phyloP scores from a whole-genome alignment of 805 yeast genomes.

The Spathaspora hagerdaliae region DNA sequence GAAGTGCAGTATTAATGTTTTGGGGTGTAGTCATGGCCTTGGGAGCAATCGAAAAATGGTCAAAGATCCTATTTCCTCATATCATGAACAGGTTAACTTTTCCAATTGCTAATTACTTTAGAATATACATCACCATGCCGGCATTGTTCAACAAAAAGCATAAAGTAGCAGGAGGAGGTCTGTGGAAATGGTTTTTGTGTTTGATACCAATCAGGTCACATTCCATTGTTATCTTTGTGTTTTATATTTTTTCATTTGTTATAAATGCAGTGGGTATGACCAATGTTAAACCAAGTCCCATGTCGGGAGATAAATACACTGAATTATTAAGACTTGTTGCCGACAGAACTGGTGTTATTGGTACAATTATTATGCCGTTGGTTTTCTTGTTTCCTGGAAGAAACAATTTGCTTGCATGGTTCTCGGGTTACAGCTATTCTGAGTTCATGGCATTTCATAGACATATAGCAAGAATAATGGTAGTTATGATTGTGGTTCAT shows the following conservation, averaged over 20 bases:
- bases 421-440: constrained; percentile 34
- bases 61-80: constrained; percentile 24
- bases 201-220: constrained; percentile 39
- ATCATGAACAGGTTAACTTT: constrained; percentile 18
- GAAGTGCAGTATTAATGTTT: constrained; percentile 24
- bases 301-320: constrained; percentile 31
- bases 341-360: constrained; percentile 31
- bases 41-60: constrained; percentile 30
- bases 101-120: constrained; percentile 26
- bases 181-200: constrained; percentile 17
- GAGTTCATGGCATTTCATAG: constrained; percentile 25
- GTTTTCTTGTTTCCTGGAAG: constrained; percentile 32
- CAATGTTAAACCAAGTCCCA: too few relatives aligned
- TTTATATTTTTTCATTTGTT: constrained; percentile 18
- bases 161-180: constrained; percentile 16
- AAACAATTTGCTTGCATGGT: constrained; percentile 33
- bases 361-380: constrained; percentile 27
- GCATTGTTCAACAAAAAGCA: constrained; percentile 26
- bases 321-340: constrained; percentile 41
- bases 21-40: constrained; percentile 27
- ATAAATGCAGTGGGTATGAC: constrained; percentile 15
- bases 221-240: constrained; percentile 22
- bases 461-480: constrained; percentile 22
- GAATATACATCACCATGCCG: constrained; percentile 36
- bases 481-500: constrained; percentile 23